Evolutionary conservation across 1,284 basidiomycete species (phyloP), one percentile per base, ranked within the genome.

Genomic region (Fistulinella cinereoalba): DNA sequence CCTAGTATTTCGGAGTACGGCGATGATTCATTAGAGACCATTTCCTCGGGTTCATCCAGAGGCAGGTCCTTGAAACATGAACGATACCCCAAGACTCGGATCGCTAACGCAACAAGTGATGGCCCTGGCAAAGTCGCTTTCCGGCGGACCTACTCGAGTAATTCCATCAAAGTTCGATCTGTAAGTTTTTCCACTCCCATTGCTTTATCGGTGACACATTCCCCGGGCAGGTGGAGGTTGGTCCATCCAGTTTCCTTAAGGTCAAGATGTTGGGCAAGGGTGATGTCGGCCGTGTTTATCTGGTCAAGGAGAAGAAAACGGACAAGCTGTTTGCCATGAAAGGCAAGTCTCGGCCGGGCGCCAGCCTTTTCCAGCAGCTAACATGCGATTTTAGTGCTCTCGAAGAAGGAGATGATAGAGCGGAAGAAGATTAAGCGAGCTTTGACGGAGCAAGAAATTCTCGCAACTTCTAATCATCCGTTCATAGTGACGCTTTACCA

Each of bases 381-480:
- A 59, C 61, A 32, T 64, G 59, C 67, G 65, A 62, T 65, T 65
- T 56, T 70, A 93, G 94, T 97, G 16, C 74, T 97, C 38, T 95
- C 91, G 43, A 97, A 97, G 74, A 91, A 88, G 75, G 94, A 97
- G 74, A 97, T 97, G 94, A 93, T 97, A 69, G 91, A 95, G 72
- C 83, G 94, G 58, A 95, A 95, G 75, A 97, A 97, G 77, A 95
- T 97, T 73, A 97, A 97, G 70, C 85, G 94, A 52, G 94, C 94
- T 13, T 69, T 97, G 57, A 96, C 94, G 8, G 94, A 97, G 71
- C 94, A 97, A 72, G 95, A 97, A 70, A 97, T 97, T 56, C 78
- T 97, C 23, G 92, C 94, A 2, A 94, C 92, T 18, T 89, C 94
- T 25, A 97, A 97, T 65, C 95, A 97, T 68, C 94, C 94, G 1